These are phyloP conservation scores for Trichoderma arundinaceum DNA, from an alignment of 2,329 filamentous ascomycete species.

Conservation along the genomic window DNA sequence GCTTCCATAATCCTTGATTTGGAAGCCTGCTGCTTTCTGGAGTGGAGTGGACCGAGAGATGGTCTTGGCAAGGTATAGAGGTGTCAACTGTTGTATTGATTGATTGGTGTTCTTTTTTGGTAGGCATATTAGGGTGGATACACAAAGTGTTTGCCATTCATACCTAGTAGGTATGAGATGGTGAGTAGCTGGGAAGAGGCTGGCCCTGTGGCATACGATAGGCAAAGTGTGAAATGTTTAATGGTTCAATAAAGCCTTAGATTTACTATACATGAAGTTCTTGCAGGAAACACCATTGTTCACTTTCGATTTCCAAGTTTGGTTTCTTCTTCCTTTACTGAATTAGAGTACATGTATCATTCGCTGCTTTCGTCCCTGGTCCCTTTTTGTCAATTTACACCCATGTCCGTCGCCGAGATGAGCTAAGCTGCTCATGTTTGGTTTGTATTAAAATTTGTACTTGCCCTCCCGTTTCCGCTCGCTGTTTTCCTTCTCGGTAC, in stretches of 20 bases:
- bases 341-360: constrained; percentile 13
- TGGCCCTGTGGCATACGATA: not conserved
- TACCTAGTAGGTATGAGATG: not conserved
- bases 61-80: not conserved
- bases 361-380: constrained; percentile 11
- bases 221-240: not conserved
- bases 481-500: constrained; percentile 81
- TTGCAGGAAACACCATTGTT: not conserved
- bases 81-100: not conserved
- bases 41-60: not conserved
- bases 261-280: constrained; percentile 15
- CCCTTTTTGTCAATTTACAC: not conserved
- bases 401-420: no score
- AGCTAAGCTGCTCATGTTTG: not conserved
- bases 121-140: not conserved
- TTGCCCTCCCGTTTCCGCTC: constrained; percentile 66
- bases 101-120: not conserved
- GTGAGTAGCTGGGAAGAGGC: not conserved
- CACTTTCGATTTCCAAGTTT: not conserved
- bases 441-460: constrained; percentile 47
- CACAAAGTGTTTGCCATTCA: not conserved
- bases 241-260: constrained; percentile 8
- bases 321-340: not conserved
- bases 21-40: not conserved
- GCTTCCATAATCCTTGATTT: not conserved